These are phyloP conservation scores for Calonectria pteridis DNA, from an alignment of 2,329 filamentous ascomycete species.

Conservation along the genomic window DNA sequence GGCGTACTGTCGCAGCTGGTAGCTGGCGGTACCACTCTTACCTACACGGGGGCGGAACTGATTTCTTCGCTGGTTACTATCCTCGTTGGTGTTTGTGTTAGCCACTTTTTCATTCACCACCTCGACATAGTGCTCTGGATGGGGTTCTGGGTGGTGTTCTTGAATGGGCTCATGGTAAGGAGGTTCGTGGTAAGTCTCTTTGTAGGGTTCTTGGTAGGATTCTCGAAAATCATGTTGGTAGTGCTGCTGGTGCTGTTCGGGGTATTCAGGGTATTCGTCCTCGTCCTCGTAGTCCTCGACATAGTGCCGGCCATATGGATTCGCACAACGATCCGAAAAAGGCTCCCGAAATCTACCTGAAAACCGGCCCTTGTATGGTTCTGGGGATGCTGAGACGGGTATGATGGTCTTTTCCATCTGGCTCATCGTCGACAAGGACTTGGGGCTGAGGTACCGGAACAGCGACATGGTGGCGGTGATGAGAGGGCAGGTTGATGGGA, in stretches of 20 bases:
- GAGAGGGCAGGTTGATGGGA: not conserved
- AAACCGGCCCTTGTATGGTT: constrained; percentile 14
- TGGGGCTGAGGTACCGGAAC: constrained; percentile 51
- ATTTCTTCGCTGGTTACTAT: constrained; percentile 86
- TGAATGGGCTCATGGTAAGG: not conserved
- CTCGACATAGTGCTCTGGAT: not conserved
- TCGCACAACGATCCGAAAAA: not conserved
- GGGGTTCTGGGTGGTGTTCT: not conserved
- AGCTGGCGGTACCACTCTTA: constrained; percentile 87
- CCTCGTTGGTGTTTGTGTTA: constrained; percentile 43
- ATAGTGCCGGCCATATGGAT: not conserved
- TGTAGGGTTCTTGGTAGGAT: not conserved
- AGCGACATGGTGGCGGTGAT: constrained; percentile 35
- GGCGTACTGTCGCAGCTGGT: constrained; percentile 97
- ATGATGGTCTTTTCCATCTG: constrained; percentile 48
- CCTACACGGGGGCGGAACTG: constrained; percentile 92
- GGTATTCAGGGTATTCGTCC: not conserved
- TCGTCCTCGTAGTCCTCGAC: not conserved
- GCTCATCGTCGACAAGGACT: constrained; percentile 48
- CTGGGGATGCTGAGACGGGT: constrained; percentile 42
- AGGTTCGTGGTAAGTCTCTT: not conserved
- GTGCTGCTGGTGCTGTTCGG: not conserved
- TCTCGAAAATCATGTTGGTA: not conserved
- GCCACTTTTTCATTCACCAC: constrained; percentile 36
- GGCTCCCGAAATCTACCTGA: not conserved